phyloP scores from a whole-genome alignment of 768 basidiomycete species.

The Cantharellus cinnabarinus region DNA sequence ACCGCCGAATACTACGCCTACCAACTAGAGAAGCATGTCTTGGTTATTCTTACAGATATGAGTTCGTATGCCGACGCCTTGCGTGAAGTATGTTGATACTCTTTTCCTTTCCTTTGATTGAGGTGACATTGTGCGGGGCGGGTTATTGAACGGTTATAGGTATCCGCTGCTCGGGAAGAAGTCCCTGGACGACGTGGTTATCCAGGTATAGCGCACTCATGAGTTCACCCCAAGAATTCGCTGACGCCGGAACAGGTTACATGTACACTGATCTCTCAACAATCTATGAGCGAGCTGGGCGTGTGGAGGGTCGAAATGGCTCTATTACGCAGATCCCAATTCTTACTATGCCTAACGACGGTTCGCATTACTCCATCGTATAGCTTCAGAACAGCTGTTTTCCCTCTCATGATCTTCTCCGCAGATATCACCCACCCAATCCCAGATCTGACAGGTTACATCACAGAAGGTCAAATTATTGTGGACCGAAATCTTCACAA shows the following conservation, averaged over 20 bases:
- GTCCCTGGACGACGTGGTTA: constrained; percentile 99
- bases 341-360: constrained; percentile 99
- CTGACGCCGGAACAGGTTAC: constrained; percentile 32
- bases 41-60: constrained; percentile 99
- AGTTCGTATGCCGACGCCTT: constrained; percentile 92
- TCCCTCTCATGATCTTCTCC: neutral
- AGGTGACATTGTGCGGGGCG: constrained; percentile 3
- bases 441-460: constrained; percentile 97
- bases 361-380: constrained; percentile 26
- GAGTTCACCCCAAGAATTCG: constrained; percentile 18
- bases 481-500: constrained; percentile 96
- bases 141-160: constrained; percentile 24
- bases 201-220: constrained; percentile 22
- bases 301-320: constrained; percentile 91
- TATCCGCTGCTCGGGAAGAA: constrained; percentile 97
- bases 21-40: constrained; percentile 97
- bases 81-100: constrained; percentile 41
- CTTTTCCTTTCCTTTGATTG: constrained; percentile 2
- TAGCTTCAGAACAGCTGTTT: neutral
- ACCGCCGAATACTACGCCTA: constrained; percentile 99
- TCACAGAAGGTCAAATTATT: constrained; percentile 97
- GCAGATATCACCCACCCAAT: constrained; percentile 99
- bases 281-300: constrained; percentile 97
- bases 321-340: constrained; percentile 99
- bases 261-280: constrained; percentile 99